Conservation (phyloP, 257 asterid genomes). For the Misopates orontium region DNA sequence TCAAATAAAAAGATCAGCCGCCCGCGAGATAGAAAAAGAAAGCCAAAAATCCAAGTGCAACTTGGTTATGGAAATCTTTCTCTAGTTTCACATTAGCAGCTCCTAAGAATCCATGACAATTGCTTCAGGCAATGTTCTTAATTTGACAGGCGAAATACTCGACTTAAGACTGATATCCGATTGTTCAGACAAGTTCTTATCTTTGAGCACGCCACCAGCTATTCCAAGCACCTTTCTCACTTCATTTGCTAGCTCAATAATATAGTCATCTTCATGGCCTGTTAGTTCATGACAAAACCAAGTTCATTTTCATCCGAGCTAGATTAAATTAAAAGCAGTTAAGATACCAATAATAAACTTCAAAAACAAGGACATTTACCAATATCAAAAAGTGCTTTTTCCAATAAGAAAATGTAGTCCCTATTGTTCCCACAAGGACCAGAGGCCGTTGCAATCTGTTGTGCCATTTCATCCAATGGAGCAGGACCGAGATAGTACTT, state of each 20-base stretch:
- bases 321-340: background rate
- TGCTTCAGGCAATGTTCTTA: slow-evolving; percentile 52
- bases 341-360: background rate
- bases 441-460: slow-evolving; percentile 87
- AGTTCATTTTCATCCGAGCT: no score
- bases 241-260: slow-evolving; percentile 79
- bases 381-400: slow-evolving; percentile 78
- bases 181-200: slow-evolving; percentile 37
- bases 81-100: slow-evolving; percentile 21
- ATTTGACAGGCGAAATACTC: slow-evolving; percentile 44
- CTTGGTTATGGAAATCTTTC: slow-evolving; percentile 23
- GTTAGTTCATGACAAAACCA: slow-evolving; percentile 19
- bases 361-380: slow-evolving; percentile 33
- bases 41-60: background rate
- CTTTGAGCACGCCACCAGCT: slow-evolving; percentile 40
- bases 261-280: slow-evolving; percentile 80
- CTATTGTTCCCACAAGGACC: slow-evolving; percentile 94
- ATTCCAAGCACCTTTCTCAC: slow-evolving; percentile 65
- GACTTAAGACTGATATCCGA: slow-evolving; percentile 41
- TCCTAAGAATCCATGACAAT: slow-evolving; percentile 45
- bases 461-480: slow-evolving; percentile 81
- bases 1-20: no score
- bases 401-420: slow-evolving; percentile 80
- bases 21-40: background rate
- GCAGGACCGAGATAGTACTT: slow-evolving; percentile 94